These are phyloP conservation scores for Adiantum capillusveneris DNA, from an alignment of 75 land plant species.

Conservation along the genomic window DNA sequence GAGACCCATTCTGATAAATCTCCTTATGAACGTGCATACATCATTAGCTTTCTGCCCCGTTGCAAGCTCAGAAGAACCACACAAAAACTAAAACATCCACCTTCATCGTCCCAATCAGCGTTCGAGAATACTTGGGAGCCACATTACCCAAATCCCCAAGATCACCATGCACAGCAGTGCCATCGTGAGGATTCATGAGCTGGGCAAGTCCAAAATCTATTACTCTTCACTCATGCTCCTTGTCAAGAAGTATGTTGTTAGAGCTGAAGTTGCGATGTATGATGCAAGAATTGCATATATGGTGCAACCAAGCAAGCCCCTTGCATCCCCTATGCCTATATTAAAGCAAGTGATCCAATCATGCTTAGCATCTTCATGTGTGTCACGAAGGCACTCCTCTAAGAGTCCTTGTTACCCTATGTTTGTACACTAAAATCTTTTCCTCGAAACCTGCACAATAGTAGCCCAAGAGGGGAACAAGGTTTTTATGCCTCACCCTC, in stretches of 20 bases:
- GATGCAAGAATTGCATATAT: constrained; percentile 85
- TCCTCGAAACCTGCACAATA: constrained; percentile 59
- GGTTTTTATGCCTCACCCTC: constrained; percentile 52
- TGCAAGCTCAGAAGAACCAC: constrained; percentile 83
- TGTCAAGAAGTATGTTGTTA: constrained; percentile 68
- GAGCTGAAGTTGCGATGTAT: constrained; percentile 86
- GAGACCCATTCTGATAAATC: constrained; percentile 76
- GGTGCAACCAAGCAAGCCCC: constrained; percentile 94
- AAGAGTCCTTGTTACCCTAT: constrained; percentile 73
- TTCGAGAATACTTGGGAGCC: constrained; percentile 83
- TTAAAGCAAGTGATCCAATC: constrained; percentile 73
- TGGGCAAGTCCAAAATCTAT: constrained; percentile 95
- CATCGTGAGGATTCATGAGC: constrained; percentile 82
- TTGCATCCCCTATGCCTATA: constrained; percentile 70
- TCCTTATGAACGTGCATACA: constrained; percentile 51
- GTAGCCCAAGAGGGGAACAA: constrained; percentile 79
- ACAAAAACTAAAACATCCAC: constrained; percentile 95
- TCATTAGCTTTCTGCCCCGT: constrained; percentile 65
- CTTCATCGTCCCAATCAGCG: constrained; percentile 70
- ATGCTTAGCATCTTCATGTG: neutral
- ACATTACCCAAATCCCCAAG: constrained; percentile 40
- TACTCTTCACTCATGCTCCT: constrained; percentile 61
- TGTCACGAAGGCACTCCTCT: constrained; percentile 39
- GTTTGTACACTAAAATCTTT: constrained; percentile 66
- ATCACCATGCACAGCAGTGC: constrained; percentile 8